Conservation (phyloP, 257 asterid genomes). For the Echium plantagineum region DNA sequence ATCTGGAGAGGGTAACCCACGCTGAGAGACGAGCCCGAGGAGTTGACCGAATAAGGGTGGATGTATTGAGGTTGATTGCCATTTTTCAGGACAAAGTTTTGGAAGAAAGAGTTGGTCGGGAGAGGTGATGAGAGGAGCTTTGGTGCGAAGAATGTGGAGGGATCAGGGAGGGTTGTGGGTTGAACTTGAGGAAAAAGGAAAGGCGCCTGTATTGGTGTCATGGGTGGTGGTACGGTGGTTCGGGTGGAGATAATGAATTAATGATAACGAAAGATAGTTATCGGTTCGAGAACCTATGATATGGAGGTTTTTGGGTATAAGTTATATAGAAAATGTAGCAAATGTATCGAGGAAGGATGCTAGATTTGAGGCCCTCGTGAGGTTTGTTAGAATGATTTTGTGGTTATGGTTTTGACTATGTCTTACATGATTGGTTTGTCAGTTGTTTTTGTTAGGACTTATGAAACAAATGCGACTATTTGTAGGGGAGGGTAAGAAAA, state of each 20-base stretch:
- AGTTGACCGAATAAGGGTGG: constrained; percentile 57
- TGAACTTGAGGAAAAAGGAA: constrained; percentile 49
- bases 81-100: constrained; percentile 48
- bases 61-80: constrained; percentile 76
- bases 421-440: constrained; percentile 14
- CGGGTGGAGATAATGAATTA: not conserved
- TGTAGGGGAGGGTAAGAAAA: not conserved
- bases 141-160: constrained; percentile 49
- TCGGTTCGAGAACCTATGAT: no score
- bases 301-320: no score
- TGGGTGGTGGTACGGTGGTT: not conserved
- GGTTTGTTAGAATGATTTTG: constrained; percentile 37
- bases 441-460: no score
- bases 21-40: constrained; percentile 43
- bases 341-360: not conserved
- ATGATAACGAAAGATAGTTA: not conserved
- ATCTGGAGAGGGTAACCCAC: constrained; percentile 44
- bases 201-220: constrained; percentile 18
- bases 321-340: no score
- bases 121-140: constrained; percentile 48
- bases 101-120: constrained; percentile 77
- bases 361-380: constrained; percentile 7
- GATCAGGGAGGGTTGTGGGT: constrained; percentile 61
- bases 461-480: not conserved
- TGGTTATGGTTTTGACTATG: constrained; percentile 25